Conservation (phyloP, 2,329 filamentous ascomycete species). For the Fusarium pseudoanthophilum region DNA sequence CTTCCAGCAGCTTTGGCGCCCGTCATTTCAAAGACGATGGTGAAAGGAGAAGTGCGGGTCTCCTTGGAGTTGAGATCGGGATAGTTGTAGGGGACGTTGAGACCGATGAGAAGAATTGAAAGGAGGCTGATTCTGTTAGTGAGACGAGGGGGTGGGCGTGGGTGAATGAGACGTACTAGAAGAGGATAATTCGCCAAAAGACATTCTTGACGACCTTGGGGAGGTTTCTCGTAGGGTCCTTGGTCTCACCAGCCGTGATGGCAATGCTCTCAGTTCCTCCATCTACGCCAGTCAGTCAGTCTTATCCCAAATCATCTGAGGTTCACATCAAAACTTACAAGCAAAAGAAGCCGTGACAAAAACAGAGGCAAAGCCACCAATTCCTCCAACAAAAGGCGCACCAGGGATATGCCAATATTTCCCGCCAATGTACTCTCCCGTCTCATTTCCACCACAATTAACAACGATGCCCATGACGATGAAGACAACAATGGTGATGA, state of each 20-base stretch:
- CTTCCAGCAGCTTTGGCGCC: slow-evolving; percentile 62
- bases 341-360: slow-evolving; percentile 68
- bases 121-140: slow-evolving; percentile 46
- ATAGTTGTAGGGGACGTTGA: slow-evolving; percentile 67
- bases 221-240: slow-evolving; percentile 68
- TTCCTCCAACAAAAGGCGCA: slow-evolving; percentile 72
- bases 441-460: slow-evolving; percentile 63
- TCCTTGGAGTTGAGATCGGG: slow-evolving; percentile 48
- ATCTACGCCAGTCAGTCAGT: slow-evolving; percentile 34
- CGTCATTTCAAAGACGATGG: slow-evolving; percentile 68
- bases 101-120: slow-evolving; percentile 59
- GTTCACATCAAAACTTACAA: slow-evolving; percentile 51
- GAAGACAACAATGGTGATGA: slow-evolving; percentile 66
- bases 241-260: slow-evolving; percentile 74
- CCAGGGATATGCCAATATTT: slow-evolving; percentile 68
- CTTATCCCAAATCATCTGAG: neutral
- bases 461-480: slow-evolving; percentile 70
- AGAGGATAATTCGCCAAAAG: slow-evolving; percentile 70
- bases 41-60: slow-evolving; percentile 55
- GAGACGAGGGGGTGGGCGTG: neutral
- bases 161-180: slow-evolving; percentile 49
- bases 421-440: slow-evolving; percentile 66
- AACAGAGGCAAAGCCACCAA: slow-evolving; percentile 71
- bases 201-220: slow-evolving; percentile 73
- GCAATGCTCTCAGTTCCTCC: slow-evolving; percentile 71